Evolutionary conservation across 2,329 filamentous ascomycete genomes (phyloP).

Genomic region (Fusarium verticillioides): DNA sequence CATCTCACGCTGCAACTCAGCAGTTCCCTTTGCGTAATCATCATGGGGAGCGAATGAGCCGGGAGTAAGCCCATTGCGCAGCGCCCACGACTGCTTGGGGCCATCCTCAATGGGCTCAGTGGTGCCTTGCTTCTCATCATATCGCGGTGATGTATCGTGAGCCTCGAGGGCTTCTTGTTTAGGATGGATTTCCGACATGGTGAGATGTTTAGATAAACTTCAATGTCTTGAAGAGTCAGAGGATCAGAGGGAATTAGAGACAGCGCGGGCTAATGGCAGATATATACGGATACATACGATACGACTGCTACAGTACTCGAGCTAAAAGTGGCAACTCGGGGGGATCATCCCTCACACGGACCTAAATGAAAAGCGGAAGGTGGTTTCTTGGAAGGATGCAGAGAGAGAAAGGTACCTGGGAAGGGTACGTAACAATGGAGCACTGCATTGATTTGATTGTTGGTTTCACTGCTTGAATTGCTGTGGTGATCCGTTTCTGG

Average conservation of each 20-base stretch:
- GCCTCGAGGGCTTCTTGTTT: constrained; percentile 33
- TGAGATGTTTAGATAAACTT: not conserved
- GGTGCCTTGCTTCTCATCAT: constrained; percentile 36
- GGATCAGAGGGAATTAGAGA: not conserved
- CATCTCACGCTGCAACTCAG: constrained; percentile 41
- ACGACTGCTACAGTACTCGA: not conserved
- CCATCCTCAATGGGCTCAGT: constrained; percentile 3
- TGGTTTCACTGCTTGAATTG: constrained; percentile 5
- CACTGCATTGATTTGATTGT: not conserved
- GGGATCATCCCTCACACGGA: not conserved
- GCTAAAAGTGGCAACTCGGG: constrained; percentile 3
- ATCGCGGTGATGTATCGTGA: constrained; percentile 14
- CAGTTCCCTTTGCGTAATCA: constrained; percentile 33
- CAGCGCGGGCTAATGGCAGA: constrained; percentile 6
- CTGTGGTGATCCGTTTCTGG: constrained; percentile 6
- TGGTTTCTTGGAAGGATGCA: constrained; percentile 8
- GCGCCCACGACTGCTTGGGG: constrained; percentile 37
- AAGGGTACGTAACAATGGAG: constrained; percentile 20
- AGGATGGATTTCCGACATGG: constrained; percentile 33
- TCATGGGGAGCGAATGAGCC: constrained; percentile 39
- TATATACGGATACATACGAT: constrained; percentile 5
- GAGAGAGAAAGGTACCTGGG: constrained; percentile 1
- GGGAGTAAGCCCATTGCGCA: constrained; percentile 43
- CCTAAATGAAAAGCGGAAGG: constrained; percentile 35
- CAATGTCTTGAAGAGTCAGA: not conserved